Conservation (phyloP, 805 yeast genomes). For the Yarrowia alimentaria region DNA sequence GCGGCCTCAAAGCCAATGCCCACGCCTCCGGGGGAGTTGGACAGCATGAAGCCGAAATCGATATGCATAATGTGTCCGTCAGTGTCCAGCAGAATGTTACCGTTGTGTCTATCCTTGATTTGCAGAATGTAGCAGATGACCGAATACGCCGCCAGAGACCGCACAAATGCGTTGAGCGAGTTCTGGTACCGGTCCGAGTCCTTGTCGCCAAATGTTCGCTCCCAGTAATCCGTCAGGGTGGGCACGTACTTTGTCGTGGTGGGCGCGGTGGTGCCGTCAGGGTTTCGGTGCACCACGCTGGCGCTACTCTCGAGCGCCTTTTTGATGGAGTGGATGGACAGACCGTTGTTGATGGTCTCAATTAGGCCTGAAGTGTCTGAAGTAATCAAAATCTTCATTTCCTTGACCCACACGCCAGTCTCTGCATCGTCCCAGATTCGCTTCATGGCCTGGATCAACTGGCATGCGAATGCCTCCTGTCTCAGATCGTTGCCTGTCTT, state of each 20-base stretch:
- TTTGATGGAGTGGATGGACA: constrained; percentile 90
- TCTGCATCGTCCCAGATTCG: constrained; percentile 72
- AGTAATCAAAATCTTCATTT: constrained; percentile 89
- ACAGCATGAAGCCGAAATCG: constrained; percentile 89
- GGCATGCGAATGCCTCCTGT: constrained; percentile 98
- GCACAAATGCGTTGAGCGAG: constrained; percentile 84
- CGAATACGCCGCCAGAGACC: constrained; percentile 89
- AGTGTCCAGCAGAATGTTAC: constrained; percentile 94
- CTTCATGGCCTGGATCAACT: constrained; percentile 81
- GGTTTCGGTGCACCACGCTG: constrained; percentile 14
- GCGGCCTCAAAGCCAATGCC: constrained; percentile 98
- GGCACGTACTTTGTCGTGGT: constrained; percentile 67
- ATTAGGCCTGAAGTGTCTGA: constrained; percentile 89
- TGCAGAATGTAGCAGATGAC: constrained; percentile 86
- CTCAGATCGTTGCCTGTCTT: constrained; percentile 94
- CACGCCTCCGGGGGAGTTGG: constrained; percentile 89
- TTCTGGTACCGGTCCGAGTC: constrained; percentile 53
- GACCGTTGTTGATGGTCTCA: constrained; percentile 92
- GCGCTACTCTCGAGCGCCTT: constrained; percentile 68
- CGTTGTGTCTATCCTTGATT: constrained; percentile 97
- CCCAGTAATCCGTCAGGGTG: constrained; percentile 75
- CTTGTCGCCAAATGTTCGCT: constrained; percentile 65
- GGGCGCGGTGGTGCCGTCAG: constrained; percentile 49
- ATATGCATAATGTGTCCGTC: constrained; percentile 89
- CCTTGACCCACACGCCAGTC: constrained; percentile 84